Conservation (phyloP, 2,329 filamentous ascomycete species). For the Triangularia verruculosa region DNA sequence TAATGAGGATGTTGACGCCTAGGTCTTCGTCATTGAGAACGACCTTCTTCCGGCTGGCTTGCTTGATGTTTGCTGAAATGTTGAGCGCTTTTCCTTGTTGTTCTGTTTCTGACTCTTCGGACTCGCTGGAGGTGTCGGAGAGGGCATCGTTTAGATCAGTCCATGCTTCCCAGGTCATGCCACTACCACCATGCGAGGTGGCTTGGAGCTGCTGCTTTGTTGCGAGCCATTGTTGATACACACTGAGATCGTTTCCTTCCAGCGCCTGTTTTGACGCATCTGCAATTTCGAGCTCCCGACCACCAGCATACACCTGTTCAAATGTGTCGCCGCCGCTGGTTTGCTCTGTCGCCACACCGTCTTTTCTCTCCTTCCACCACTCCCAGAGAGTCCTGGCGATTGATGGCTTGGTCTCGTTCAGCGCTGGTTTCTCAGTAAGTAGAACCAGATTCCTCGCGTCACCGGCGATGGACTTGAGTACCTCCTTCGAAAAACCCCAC, state of each 20-base stretch:
- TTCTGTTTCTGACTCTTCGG: conserved; percentile 84
- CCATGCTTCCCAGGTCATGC: conserved; percentile 64
- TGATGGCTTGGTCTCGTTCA: conserved; percentile 47
- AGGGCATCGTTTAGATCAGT: conserved; percentile 78
- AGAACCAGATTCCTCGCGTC: conserved; percentile 82
- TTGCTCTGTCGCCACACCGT: conserved; percentile 60
- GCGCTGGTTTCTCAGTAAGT: conserved; percentile 69
- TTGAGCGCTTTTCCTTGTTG: conserved; percentile 91
- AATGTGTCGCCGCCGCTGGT: conserved; percentile 53
- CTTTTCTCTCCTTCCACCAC: conserved; percentile 68
- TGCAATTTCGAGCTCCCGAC: conserved; percentile 58
- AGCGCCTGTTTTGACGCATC: conserved; percentile 64
- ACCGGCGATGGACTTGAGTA: conserved; percentile 69
- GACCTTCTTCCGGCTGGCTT: conserved; percentile 80
- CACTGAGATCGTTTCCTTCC: conserved; percentile 69
- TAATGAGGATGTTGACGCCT: conserved; percentile 84
- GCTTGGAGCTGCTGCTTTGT: conserved; percentile 84
- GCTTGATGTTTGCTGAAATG: conserved; percentile 78
- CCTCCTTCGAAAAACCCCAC: conserved; percentile 89
- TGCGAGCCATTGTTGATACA: conserved; percentile 91
- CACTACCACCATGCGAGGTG: conserved; percentile 68
- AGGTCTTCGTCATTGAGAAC: conserved; percentile 86
- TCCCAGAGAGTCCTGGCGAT: conserved; percentile 76
- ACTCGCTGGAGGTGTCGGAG: conserved; percentile 80
- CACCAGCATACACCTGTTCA: conserved; percentile 65